Percentiles rank a stretch among this genome's conserved stretches.
These are phyloP conservation scores for Talaromyces sp. DNA, from an alignment of 2,329 filamentous ascomycete genomes.

Conservation along the genomic window DNA sequence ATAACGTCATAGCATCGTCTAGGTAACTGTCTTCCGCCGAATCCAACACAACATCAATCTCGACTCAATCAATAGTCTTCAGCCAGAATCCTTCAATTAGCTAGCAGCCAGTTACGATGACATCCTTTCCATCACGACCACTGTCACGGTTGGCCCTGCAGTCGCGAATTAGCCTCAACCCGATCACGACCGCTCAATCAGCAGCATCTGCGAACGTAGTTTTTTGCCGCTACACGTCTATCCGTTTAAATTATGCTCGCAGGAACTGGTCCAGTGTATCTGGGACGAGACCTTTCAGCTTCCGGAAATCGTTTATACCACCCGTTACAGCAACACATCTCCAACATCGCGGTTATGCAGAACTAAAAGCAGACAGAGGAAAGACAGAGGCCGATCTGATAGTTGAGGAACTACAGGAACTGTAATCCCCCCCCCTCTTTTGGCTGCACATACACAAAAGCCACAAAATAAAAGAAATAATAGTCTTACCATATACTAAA, in stretches of 20 bases:
- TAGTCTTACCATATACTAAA: neutral
- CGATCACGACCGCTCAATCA: neutral
- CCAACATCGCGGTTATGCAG: neutral
- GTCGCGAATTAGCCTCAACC: neutral
- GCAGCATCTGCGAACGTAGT: neutral
- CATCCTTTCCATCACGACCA: neutral
- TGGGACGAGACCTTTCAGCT: neutral
- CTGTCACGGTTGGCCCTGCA: neutral
- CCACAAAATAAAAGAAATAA: too few relatives aligned
- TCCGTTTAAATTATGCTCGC: too few relatives aligned
- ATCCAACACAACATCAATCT: neutral
- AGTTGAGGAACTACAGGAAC: constrained; percentile 35
- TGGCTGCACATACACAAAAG: neutral
- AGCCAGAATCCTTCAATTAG: neutral
- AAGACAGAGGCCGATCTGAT: constrained; percentile 29
- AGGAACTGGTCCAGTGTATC: too few relatives aligned
- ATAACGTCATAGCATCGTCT: constrained; percentile 9
- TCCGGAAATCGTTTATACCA: neutral
- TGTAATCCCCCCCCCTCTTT: constrained; percentile 21
- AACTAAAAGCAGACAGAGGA: constrained; percentile 16
- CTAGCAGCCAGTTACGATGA: neutral
- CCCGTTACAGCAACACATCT: neutral
- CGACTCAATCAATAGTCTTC: neutral
- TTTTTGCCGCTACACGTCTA: neutral
- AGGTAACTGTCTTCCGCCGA: neutral